These are phyloP conservation scores for Phytophthora tubulina DNA, from an alignment of 352 stramenopile genomes.

Conservation along the genomic window DNA sequence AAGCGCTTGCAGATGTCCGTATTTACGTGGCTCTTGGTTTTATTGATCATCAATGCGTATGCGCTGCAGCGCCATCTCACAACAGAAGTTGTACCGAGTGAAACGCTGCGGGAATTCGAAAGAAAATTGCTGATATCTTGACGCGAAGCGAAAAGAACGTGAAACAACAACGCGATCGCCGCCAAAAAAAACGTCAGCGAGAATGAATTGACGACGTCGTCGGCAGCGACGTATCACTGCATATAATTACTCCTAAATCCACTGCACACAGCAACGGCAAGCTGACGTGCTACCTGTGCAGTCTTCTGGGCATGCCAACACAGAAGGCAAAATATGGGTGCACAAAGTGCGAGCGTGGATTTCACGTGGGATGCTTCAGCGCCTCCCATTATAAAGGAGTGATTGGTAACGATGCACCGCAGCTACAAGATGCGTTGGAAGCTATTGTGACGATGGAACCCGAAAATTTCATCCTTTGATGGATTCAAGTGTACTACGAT, in stretches of 20 bases:
- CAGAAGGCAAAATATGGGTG: background rate
- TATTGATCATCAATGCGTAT: slow-evolving; percentile 14
- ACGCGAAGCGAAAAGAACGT: background rate
- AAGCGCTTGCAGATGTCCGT: slow-evolving; percentile 21
- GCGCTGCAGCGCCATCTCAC: slow-evolving; percentile 1
- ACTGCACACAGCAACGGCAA: background rate
- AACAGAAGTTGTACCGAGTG: background rate
- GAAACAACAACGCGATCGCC: background rate
- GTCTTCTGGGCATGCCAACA: background rate
- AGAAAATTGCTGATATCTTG: background rate
- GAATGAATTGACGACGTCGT: background rate
- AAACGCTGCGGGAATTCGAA: background rate
- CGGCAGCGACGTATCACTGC: background rate
- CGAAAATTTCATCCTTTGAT: too few relatives aligned
- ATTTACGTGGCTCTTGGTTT: slow-evolving; percentile 18
- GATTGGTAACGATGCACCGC: background rate
- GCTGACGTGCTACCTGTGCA: background rate
- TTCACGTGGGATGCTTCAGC: background rate
- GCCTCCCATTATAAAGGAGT: background rate
- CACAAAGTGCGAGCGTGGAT: background rate
- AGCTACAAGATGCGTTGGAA: slow-evolving; percentile 23
- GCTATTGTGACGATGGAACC: too few relatives aligned
- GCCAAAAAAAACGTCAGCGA: background rate
- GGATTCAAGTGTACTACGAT: too few relatives aligned
- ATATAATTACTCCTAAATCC: background rate